Percentiles rank a stretch among this genome's conserved stretches.
These are phyloP conservation scores for Fonsecaea pugnacius DNA, from an alignment of 2,329 filamentous ascomycete species.

Conservation along the genomic window DNA sequence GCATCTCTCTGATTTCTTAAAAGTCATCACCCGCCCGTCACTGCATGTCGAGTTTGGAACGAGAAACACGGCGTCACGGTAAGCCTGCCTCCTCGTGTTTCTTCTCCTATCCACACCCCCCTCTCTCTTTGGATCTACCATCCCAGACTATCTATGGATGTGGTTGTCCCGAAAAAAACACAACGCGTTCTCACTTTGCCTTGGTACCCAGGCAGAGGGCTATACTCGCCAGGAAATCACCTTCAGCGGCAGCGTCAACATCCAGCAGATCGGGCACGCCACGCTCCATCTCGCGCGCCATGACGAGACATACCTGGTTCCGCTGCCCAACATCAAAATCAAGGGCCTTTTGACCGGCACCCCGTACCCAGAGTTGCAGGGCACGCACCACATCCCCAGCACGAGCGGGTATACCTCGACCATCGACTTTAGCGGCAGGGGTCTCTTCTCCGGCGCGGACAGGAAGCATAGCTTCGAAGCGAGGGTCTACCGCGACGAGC, in stretches of 20 bases:
- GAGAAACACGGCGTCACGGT: slow-evolving; percentile 33
- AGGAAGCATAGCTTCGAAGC: slow-evolving; percentile 34
- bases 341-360: slow-evolving; percentile 51
- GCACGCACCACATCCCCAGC: slow-evolving; percentile 32
- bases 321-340: slow-evolving; percentile 35
- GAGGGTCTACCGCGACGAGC: slow-evolving; percentile 29
- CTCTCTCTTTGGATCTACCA: neutral
- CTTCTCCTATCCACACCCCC: neutral
- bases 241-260: slow-evolving; percentile 31
- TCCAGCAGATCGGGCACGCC: slow-evolving; percentile 34
- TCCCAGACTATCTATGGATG: too few species aligned
- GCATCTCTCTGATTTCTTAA: neutral
- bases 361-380: slow-evolving; percentile 45
- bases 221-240: slow-evolving; percentile 37
- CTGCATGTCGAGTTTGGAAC: slow-evolving; percentile 37
- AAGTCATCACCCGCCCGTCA: slow-evolving; percentile 37
- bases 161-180: too few species aligned
- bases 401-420: slow-evolving; percentile 35
- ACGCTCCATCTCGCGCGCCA: slow-evolving; percentile 29
- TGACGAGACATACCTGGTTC: slow-evolving; percentile 35
- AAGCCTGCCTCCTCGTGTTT: neutral
- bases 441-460: slow-evolving; percentile 25
- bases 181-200: neutral
- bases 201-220: slow-evolving; percentile 30
- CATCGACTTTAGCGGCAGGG: slow-evolving; percentile 33